phyloP scores from a whole-genome alignment of 1,139 yeast genomes.

The Pichia sp. region DNA sequence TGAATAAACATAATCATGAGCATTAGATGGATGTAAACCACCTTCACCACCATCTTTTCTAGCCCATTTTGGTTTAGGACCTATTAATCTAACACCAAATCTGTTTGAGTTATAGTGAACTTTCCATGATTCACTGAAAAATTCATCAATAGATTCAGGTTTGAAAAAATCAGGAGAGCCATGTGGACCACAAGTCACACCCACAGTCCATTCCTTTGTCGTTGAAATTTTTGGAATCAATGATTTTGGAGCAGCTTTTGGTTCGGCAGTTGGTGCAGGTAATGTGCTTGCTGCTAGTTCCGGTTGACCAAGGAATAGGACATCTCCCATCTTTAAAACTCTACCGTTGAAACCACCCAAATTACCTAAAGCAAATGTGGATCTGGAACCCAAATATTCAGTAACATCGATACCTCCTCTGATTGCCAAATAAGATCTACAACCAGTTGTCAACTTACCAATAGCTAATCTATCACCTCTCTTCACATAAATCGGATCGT shows the following conservation, averaged over 20 bases:
- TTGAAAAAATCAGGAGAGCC: constrained; percentile 94
- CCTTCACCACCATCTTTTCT: constrained; percentile 97
- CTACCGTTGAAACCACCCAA: constrained; percentile 95
- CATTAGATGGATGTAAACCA: constrained; percentile 95
- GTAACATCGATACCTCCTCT: constrained; percentile 93
- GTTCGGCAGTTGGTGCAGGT: constrained; percentile 64
- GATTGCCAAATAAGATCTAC: constrained; percentile 83
- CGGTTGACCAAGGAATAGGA: constrained; percentile 76
- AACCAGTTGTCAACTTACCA: constrained; percentile 75
- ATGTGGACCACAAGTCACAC: constrained; percentile 95
- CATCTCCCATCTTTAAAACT: constrained; percentile 86
- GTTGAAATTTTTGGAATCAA: constrained; percentile 49
- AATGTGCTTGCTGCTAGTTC: constrained; percentile 56
- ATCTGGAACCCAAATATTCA: constrained; percentile 90
- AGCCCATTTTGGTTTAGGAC: constrained; percentile 97
- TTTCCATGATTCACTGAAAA: constrained; percentile 78
- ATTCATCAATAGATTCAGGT: constrained; percentile 63
- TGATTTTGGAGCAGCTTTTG: constrained; percentile 45
- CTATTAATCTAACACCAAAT: constrained; percentile 89
- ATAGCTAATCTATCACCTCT: constrained; percentile 73
- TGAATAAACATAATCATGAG: constrained; percentile 95
- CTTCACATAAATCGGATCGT: constrained; percentile 61
- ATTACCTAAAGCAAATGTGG: constrained; percentile 91
- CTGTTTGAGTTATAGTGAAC: constrained; percentile 95
- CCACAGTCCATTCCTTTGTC: constrained; percentile 70